A percentile compares a stretch with the other conserved stretches of the same genome.
Conservation (phyloP, 768 basidiomycete species). For the Leucocoprinus sp. region DNA sequence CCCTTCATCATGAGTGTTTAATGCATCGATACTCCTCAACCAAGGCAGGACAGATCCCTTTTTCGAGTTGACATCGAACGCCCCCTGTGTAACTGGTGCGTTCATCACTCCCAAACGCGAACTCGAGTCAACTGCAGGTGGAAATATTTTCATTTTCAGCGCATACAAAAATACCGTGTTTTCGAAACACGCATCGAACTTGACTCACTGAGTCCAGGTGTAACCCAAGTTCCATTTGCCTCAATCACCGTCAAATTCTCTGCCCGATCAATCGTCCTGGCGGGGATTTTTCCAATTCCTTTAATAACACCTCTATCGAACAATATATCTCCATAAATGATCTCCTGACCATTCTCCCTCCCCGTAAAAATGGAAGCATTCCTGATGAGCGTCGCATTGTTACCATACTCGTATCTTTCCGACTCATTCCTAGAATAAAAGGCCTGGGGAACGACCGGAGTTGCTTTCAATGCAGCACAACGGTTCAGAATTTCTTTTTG, state of each 20-base stretch:
- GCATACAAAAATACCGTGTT: background rate
- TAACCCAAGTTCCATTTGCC: slow-evolving; percentile 60
- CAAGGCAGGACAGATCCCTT: slow-evolving; percentile 69
- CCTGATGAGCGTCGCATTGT: slow-evolving; percentile 56
- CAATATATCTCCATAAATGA: slow-evolving; percentile 55
- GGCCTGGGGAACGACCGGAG: slow-evolving; percentile 30
- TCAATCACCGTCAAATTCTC: slow-evolving; percentile 47
- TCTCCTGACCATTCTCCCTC: slow-evolving; percentile 42
- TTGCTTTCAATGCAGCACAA: slow-evolving; percentile 46
- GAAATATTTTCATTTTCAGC: background rate
- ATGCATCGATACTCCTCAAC: slow-evolving; percentile 75
- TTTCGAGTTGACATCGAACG: slow-evolving; percentile 53
- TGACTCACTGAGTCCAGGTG: slow-evolving; percentile 51
- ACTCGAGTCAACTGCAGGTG: slow-evolving; percentile 57
- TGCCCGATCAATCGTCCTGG: slow-evolving; percentile 25
- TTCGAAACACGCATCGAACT: no score
- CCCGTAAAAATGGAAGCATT: slow-evolving; percentile 68
- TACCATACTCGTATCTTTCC: slow-evolving; percentile 61
- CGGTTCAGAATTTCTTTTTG: slow-evolving; percentile 29
- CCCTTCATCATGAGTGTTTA: slow-evolving; percentile 80
- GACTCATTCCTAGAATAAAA: slow-evolving; percentile 40
- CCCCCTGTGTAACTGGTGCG: slow-evolving; percentile 47
- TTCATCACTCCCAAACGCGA: slow-evolving; percentile 75
- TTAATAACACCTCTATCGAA: slow-evolving; percentile 61
- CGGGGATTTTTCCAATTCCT: slow-evolving; percentile 46